phyloP scores from a whole-genome alignment of 2,329 filamentous ascomycete species.

The Endoconidiophora laricicola region DNA sequence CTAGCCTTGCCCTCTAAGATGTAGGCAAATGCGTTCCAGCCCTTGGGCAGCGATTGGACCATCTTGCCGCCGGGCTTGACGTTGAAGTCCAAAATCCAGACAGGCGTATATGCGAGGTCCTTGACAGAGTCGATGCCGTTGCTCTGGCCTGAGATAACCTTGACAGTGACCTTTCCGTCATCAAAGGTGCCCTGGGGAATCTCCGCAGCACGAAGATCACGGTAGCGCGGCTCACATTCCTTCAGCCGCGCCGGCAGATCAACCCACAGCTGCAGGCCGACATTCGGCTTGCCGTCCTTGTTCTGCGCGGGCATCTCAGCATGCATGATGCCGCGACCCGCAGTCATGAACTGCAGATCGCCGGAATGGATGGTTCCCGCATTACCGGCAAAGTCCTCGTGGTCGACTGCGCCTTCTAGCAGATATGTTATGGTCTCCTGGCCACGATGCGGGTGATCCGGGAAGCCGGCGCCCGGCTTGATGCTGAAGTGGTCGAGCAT shows the following conservation, averaged over 20 bases:
- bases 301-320: constrained; percentile 85
- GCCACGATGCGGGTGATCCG: constrained; percentile 69
- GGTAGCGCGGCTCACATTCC: constrained; percentile 78
- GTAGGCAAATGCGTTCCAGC: constrained; percentile 87
- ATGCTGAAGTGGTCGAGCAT: constrained; percentile 92
- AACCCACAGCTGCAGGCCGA: constrained; percentile 91
- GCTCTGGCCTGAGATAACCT: constrained; percentile 76
- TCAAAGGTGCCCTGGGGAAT: constrained; percentile 62
- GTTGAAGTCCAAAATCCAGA: constrained; percentile 83
- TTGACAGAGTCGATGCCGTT: constrained; percentile 75
- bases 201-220: constrained; percentile 63
- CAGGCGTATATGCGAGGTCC: constrained; percentile 86
- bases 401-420: constrained; percentile 69
- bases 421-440: constrained; percentile 85
- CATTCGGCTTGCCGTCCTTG: constrained; percentile 56
- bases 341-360: constrained; percentile 98
- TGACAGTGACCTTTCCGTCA: constrained; percentile 58
- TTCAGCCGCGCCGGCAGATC: constrained; percentile 73
- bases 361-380: constrained; percentile 67
- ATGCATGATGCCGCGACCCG: constrained; percentile 79
- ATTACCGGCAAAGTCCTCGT: constrained; percentile 83
- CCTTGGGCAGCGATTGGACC: constrained; percentile 55
- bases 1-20: constrained; percentile 55
- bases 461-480: constrained; percentile 68
- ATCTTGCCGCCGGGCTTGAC: constrained; percentile 66